A percentile compares a stretch with the other conserved stretches of the same genome.
Evolutionary conservation across 2,329 filamentous ascomycete species (phyloP).

Genomic region (Pseudocercospora pini-densiflorae): DNA sequence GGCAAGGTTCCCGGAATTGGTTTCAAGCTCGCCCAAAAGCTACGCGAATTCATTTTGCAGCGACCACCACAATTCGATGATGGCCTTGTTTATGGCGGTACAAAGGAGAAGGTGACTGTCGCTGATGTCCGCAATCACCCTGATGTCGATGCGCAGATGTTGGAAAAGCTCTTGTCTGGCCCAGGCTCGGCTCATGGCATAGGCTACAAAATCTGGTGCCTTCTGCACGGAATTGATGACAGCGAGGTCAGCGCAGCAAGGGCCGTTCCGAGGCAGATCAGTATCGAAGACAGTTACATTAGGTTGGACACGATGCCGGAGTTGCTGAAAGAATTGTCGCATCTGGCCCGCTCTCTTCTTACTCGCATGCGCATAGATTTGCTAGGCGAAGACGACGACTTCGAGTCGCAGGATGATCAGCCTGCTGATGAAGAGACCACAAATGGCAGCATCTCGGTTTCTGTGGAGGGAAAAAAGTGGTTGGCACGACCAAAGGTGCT

Average conservation of each 20-base stretch:
- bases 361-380: constrained; percentile 80
- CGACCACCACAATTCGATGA: constrained; percentile 48
- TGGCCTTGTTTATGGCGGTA: constrained; percentile 55
- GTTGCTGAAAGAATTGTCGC: constrained; percentile 70
- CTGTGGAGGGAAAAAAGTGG: constrained; percentile 59
- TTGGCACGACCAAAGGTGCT: constrained; percentile 80
- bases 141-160: constrained; percentile 63
- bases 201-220: constrained; percentile 72
- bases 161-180: constrained; percentile 72
- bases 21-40: constrained; percentile 72
- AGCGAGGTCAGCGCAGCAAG: constrained; percentile 73
- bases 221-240: constrained; percentile 81
- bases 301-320: constrained; percentile 67
- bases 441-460: constrained; percentile 33
- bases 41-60: constrained; percentile 65
- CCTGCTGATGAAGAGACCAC: constrained; percentile 32
- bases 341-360: constrained; percentile 71
- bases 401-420: constrained; percentile 24
- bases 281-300: constrained; percentile 90
- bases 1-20: constrained; percentile 86
- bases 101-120: constrained; percentile 65
- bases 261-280: constrained; percentile 82
- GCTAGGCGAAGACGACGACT: constrained; percentile 56
- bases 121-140: constrained; percentile 66
- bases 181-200: constrained; percentile 73